Conservation (phyloP, 768 basidiomycete genomes). For the Mrakia frigida region DNA sequence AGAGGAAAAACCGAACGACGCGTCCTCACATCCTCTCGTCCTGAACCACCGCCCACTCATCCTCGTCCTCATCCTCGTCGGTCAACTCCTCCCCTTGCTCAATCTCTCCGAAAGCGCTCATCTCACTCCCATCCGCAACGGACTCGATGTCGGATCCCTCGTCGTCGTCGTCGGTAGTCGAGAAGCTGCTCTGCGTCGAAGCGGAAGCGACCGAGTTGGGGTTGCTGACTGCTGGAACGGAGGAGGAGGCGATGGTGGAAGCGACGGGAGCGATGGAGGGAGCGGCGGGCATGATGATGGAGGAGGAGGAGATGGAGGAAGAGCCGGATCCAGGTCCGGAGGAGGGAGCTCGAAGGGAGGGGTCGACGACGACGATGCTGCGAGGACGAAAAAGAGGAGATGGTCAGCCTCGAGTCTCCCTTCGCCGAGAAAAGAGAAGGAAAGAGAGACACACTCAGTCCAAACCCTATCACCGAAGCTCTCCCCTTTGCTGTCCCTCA, state of each 20-base stretch:
- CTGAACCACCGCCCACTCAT: conserved; percentile 1
- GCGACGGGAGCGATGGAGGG: neutral
- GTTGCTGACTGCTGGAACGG: neutral
- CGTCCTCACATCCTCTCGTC: neutral
- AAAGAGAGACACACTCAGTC: conserved; percentile 61
- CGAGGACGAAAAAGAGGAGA: conserved; percentile 13
- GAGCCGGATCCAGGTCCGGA: conserved; percentile 46
- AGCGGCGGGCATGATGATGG: conserved; percentile 61
- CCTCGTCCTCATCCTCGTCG: neutral
- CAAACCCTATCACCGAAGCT: conserved; percentile 70
- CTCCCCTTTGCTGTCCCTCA: conserved; percentile 56
- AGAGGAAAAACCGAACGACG: neutral
- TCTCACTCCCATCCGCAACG: neutral
- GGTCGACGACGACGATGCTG: conserved; percentile 66
- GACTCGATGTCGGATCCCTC: conserved; percentile 12
- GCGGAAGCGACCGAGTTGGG: neutral
- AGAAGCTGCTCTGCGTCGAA: neutral
- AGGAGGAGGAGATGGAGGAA: conserved; percentile 63
- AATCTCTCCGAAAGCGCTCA: conserved; percentile 12
- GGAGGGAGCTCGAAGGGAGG: conserved; percentile 39
- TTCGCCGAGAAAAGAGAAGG: neutral
- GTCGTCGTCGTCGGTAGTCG: neutral
- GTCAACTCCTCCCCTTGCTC: neutral
- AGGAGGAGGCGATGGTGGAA: neutral
- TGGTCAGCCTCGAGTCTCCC: neutral